These are phyloP conservation scores for Ophiocordyceps camponoti-saundersi DNA, from an alignment of 2,329 filamentous ascomycete genomes.

Conservation along the genomic window DNA sequence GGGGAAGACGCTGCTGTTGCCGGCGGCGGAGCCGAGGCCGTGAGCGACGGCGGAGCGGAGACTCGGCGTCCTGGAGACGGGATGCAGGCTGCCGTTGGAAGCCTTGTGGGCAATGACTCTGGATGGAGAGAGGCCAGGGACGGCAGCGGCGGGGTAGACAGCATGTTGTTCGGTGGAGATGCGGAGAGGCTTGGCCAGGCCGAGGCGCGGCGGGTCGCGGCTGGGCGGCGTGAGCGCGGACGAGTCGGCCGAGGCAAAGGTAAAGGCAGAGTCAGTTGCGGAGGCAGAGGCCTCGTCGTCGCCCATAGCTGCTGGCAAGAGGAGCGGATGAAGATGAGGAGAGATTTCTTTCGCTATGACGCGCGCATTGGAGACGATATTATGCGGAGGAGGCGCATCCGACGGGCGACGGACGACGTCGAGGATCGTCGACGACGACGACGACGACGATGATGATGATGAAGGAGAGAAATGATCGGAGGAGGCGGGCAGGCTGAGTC, in stretches of 20 bases:
- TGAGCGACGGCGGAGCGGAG: constrained; percentile 37
- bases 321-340: not conserved
- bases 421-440: not conserved
- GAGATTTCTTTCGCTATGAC: constrained; percentile 12
- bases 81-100: constrained; percentile 21
- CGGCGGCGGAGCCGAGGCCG: constrained; percentile 31
- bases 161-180: constrained; percentile 18
- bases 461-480: not conserved
- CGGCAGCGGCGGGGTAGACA: constrained; percentile 2
- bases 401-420: not conserved
- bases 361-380: constrained; percentile 12
- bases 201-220: not conserved
- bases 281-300: constrained; percentile 1
- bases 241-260: not conserved
- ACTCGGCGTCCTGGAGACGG: constrained; percentile 42
- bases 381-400: constrained; percentile 3
- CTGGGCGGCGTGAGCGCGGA: not conserved
- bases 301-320: not conserved
- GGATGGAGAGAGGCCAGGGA: constrained; percentile 13
- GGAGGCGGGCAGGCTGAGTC: not conserved
- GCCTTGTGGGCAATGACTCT: constrained; percentile 11
- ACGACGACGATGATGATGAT: not conserved
- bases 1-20: constrained; percentile 49
- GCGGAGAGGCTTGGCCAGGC: constrained; percentile 11
- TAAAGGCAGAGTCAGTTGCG: not conserved